These are phyloP conservation scores for Verticillium nubilum DNA, from an alignment of 2,329 filamentous ascomycete species.

Conservation along the genomic window DNA sequence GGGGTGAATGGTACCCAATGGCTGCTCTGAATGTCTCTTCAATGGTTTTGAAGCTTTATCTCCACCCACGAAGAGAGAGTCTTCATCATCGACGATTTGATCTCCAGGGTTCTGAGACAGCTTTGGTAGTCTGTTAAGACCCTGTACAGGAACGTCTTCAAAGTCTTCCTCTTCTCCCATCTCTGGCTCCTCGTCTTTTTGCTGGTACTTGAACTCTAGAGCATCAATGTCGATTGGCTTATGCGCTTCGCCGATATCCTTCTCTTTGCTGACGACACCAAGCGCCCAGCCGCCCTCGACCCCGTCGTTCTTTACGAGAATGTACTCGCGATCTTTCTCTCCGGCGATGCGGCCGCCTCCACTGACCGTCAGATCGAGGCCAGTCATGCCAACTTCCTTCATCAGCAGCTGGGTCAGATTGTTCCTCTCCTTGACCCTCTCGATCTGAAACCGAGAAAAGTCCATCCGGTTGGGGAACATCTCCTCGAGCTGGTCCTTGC, in stretches of 20 bases:
- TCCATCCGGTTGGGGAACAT: slow-evolving; percentile 99
- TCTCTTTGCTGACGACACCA: slow-evolving; percentile 84
- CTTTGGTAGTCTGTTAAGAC: slow-evolving; percentile 77
- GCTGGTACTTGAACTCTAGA: slow-evolving; percentile 50
- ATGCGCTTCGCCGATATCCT: slow-evolving; percentile 69
- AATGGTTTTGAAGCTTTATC: neutral
- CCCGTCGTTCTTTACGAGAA: slow-evolving; percentile 90
- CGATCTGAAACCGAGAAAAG: slow-evolving; percentile 94
- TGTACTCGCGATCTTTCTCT: slow-evolving; percentile 89
- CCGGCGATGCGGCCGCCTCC: slow-evolving; percentile 66
- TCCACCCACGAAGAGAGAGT: slow-evolving; percentile 50
- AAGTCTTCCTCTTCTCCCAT: slow-evolving; percentile 70
- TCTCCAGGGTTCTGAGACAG: neutral
- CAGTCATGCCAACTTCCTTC: slow-evolving; percentile 87
- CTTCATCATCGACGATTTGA: slow-evolving; percentile 28
- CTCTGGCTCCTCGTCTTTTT: slow-evolving; percentile 53
- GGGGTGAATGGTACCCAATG: slow-evolving; percentile 23
- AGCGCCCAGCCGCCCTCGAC: slow-evolving; percentile 95
- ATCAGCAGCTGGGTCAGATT: slow-evolving; percentile 92
- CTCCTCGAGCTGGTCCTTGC: slow-evolving; percentile 87
- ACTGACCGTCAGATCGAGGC: slow-evolving; percentile 61
- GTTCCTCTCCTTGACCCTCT: slow-evolving; percentile 86
- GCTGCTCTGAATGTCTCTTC: slow-evolving; percentile 23
- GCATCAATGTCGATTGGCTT: slow-evolving; percentile 91
- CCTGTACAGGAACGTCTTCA: slow-evolving; percentile 89